Evolutionary conservation across 202 grass and related monocot genomes (phyloP).

Genomic region (Eragrostis tef): DNA sequence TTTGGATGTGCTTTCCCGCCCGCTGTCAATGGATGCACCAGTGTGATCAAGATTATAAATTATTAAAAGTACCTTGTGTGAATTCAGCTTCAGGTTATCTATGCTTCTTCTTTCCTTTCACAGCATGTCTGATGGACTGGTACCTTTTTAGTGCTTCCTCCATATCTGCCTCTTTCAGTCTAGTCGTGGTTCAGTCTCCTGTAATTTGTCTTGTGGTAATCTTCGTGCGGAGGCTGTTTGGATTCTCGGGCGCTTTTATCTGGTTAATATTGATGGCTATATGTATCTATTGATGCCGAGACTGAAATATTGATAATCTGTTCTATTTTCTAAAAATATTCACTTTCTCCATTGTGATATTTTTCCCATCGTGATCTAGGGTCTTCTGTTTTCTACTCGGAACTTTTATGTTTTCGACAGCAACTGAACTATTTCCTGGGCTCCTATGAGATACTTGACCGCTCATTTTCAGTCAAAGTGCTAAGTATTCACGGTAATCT

Average conservation of each 20-base stretch:
- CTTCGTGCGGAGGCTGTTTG: not conserved
- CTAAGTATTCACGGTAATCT: constrained; percentile 2
- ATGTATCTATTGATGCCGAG: not conserved
- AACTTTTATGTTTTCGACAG: too few relatives aligned
- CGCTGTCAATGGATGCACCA: constrained; percentile 38
- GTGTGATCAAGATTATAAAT: constrained; percentile 43
- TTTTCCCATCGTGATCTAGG: too few relatives aligned
- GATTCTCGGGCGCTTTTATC: not conserved
- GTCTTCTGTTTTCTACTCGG: too few relatives aligned
- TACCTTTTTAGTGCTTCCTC: not conserved
- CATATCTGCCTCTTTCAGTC: too few relatives aligned
- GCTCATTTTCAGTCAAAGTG: not conserved
- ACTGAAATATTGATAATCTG: not conserved
- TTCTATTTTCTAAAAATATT: not conserved
- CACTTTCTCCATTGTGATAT: not conserved
- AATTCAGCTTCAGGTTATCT: not conserved
- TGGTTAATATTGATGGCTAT: too few relatives aligned
- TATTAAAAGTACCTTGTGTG: constrained; percentile 31
- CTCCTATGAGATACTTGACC: not conserved
- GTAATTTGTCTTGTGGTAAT: not conserved
- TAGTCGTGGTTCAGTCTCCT: too few relatives aligned
- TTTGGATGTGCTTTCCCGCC: constrained; percentile 52
- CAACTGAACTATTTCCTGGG: too few relatives aligned
- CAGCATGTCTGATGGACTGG: too few relatives aligned
- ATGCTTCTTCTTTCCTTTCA: not conserved